These are phyloP conservation scores for Colletotrichum aenigma DNA, from an alignment of 2,329 filamentous ascomycete genomes.

Conservation along the genomic window DNA sequence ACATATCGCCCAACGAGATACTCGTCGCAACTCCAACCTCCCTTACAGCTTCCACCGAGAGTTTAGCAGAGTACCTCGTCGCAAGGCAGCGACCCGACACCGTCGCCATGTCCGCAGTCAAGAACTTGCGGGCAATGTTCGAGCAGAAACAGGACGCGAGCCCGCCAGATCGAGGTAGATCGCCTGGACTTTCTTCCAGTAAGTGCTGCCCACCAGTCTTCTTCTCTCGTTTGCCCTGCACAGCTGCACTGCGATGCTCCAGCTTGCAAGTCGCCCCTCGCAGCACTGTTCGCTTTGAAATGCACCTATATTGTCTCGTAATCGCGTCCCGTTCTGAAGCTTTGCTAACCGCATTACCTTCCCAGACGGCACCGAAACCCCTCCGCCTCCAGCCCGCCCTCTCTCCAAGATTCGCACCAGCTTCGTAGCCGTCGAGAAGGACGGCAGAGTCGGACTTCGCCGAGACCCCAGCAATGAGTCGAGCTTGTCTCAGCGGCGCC, in stretches of 20 bases:
- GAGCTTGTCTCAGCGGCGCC: conserved; percentile 36
- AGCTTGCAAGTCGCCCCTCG: not conserved
- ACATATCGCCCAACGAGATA: not conserved
- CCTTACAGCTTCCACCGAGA: not conserved
- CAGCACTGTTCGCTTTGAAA: not conserved
- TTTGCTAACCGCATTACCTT: not conserved
- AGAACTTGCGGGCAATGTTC: conserved; percentile 80
- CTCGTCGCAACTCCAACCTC: not conserved
- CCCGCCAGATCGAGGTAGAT: conserved; percentile 72
- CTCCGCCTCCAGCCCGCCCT: conserved; percentile 50
- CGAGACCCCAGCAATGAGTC: conserved; percentile 49
- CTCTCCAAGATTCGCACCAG: conserved; percentile 77
- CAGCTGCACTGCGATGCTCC: not conserved
- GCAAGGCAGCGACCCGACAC: conserved; percentile 20
- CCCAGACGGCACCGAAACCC: conserved; percentile 21
- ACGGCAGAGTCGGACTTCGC: conserved; percentile 60
- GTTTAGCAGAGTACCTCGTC: not conserved
- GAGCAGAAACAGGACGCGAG: conserved; percentile 72
- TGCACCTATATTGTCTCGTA: not conserved
- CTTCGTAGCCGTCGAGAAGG: conserved; percentile 76
- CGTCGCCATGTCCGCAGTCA: conserved; percentile 69
- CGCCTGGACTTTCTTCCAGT: conserved; percentile 59
- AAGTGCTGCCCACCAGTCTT: conserved; percentile 14
- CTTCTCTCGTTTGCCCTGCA: not conserved
- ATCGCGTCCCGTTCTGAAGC: not conserved